Percentiles rank a stretch among this genome's conserved stretches.
Conservation (phyloP, 2,329 filamentous ascomycete genomes). For the Pseudopithomyces maydicus region DNA sequence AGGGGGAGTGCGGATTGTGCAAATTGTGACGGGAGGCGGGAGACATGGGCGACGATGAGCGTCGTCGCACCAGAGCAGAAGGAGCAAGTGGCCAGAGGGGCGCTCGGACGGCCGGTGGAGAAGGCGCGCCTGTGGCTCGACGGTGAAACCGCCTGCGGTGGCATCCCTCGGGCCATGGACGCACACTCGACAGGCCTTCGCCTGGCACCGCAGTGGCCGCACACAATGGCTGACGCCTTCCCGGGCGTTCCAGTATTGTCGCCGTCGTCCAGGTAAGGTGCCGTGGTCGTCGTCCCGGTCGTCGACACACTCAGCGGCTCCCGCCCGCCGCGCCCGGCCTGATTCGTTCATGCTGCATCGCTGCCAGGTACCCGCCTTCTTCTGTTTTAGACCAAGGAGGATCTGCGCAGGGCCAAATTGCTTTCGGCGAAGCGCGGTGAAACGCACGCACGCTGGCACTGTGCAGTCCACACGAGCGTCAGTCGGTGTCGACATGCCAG, state of each 20-base stretch:
- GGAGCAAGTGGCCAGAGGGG: constrained; percentile 7
- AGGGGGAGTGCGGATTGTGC: neutral
- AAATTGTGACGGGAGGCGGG: constrained; percentile 8
- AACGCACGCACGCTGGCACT: constrained; percentile 32
- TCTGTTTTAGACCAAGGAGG: constrained; percentile 33
- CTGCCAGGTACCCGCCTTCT: constrained; percentile 36
- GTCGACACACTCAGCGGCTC: neutral
- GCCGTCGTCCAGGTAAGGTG: neutral
- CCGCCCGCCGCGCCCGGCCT: constrained; percentile 10
- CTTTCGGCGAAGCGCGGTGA: constrained; percentile 40
- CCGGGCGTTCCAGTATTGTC: neutral
- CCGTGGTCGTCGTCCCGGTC: neutral
- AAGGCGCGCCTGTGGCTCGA: constrained; percentile 13
- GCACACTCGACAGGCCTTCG: neutral
- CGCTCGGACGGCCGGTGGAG: neutral
- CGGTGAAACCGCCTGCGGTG: constrained; percentile 15
- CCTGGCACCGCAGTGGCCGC: neutral
- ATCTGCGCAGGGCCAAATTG: constrained; percentile 37
- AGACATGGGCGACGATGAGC: constrained; percentile 7
- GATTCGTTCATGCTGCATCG: constrained; percentile 9
- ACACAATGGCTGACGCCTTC: neutral
- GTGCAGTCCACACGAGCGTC: neutral
- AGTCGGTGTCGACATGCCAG: neutral
- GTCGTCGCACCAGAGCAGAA: constrained; percentile 29
- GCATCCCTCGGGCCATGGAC: neutral